Evolutionary conservation across 169 alveolate species (phyloP).

Genomic region (Cryptosporidium viatorum): DNA sequence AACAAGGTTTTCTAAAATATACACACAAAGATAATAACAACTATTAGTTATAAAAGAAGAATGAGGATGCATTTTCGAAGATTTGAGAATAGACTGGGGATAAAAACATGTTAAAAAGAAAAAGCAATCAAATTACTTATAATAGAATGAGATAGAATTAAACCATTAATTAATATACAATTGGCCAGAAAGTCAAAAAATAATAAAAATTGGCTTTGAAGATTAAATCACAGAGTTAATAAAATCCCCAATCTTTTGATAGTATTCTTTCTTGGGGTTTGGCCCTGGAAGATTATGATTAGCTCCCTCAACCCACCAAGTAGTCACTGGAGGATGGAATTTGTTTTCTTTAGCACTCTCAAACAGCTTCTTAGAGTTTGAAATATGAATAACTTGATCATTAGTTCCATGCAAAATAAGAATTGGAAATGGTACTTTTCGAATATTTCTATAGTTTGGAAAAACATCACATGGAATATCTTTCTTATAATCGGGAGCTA

Average conservation of each 20-base stretch:
- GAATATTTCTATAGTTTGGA: conserved; percentile 25
- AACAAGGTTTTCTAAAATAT: too few relatives aligned
- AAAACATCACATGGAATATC: conserved; percentile 46
- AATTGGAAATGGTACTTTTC: conserved; percentile 56
- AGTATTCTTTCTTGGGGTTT: conserved; percentile 58
- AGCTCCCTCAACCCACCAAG: conserved; percentile 75
- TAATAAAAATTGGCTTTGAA: neutral
- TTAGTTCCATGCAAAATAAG: conserved; percentile 45
- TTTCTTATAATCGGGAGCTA: conserved; percentile 40
- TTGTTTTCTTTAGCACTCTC: conserved; percentile 47
- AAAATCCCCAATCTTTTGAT: conserved; percentile 32
- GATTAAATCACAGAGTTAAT: conserved; percentile 25
- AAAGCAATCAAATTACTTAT: neutral
- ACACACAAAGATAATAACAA: neutral
- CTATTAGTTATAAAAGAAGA: neutral
- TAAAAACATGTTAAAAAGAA: neutral
- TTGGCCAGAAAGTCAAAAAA: neutral
- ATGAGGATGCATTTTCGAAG: neutral
- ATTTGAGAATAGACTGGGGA: neutral
- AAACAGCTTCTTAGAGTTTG: conserved; percentile 30
- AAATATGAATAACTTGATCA: conserved; percentile 62
- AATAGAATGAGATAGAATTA: neutral
- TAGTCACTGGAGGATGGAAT: conserved; percentile 42
- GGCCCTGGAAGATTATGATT: conserved; percentile 56
- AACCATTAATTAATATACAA: neutral